Evolutionary conservation across 306 rosid species (phyloP), one percentile per base, ranked within the genome.

Genomic region (Cucumis hystrix): DNA sequence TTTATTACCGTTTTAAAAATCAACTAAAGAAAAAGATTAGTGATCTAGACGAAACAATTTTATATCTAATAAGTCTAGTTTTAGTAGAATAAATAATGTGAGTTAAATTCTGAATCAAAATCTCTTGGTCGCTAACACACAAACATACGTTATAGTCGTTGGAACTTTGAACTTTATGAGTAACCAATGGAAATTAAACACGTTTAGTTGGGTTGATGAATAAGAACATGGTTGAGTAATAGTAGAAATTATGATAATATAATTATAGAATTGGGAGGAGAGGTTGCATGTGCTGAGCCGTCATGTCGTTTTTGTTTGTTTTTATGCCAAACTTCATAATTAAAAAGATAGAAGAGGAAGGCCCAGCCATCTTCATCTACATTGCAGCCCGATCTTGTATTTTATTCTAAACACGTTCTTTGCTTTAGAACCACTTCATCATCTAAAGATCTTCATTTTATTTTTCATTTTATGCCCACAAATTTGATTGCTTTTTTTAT

Each of bases 221-320:
- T 20, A 10, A 20, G 21, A 41, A n/a, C 35, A 21, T 39, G 54
- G n/a, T 68, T 43, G 12, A 41, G 20, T 16, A 60, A 14, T 8
- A 16, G 56, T 71, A 37, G 15, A 35, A 69, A 70, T 28, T 28
- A 28, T 70, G 76, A 25, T 70, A 11, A 68, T 45, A 28, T 28
- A 28, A 28, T 28, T 28, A 1, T 25, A 71, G 59, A 8, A 14
- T 23, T 47, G n/a, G 56, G 12, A 6, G 6, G 58, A 10, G 40
- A 10, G 20, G 7, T 25, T 47, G 41, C 76, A 71, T 71, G 76
- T 71, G 76, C 76, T 20, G 7, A 23, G 59, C 76, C 76, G 76
- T 47, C 76, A 71, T 71, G 76, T 71, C 59, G 76, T 71, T 43
- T 69, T 69, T 47, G 75, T 71, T 49, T 71, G 58, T 25, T 71